A percentile compares a stretch with the other conserved stretches of the same genome.
Evolutionary conservation across 441 rosid genomes (phyloP).

Genomic region (Syzygium syzygioides): DNA sequence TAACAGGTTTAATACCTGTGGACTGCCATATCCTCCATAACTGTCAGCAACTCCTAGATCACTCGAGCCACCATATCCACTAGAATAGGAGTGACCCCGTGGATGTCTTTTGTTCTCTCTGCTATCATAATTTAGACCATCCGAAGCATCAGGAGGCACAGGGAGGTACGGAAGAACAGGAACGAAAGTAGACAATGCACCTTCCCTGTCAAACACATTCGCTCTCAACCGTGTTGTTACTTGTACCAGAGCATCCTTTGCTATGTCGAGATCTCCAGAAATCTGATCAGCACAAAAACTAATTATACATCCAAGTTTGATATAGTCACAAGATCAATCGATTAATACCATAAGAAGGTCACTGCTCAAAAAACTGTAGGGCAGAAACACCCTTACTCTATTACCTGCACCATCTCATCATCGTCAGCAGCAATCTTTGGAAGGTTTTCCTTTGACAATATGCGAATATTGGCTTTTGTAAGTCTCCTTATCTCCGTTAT

Average conservation of each 20-base stretch:
- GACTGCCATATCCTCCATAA: slow-evolving; percentile 71
- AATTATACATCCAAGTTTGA: not conserved
- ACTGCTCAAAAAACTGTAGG: not conserved
- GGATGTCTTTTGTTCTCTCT: slow-evolving; percentile 74
- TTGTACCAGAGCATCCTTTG: slow-evolving; percentile 91
- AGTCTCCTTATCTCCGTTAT: slow-evolving; percentile 83
- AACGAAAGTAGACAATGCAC: slow-evolving; percentile 58
- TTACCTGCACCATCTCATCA: slow-evolving; percentile 98
- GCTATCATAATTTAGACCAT: slow-evolving; percentile 39
- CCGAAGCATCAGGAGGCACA: slow-evolving; percentile 52
- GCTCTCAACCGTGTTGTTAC: slow-evolving; percentile 77
- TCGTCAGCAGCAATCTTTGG: slow-evolving; percentile 88
- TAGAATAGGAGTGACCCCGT: slow-evolving; percentile 56
- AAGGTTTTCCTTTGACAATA: slow-evolving; percentile 79
- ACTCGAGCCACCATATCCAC: slow-evolving; percentile 68
- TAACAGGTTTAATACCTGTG: slow-evolving; percentile 41
- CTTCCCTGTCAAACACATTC: slow-evolving; percentile 83
- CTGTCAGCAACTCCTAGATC: slow-evolving; percentile 45
- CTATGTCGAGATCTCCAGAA: slow-evolving; percentile 88
- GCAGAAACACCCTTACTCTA: not conserved
- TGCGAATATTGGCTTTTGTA: slow-evolving; percentile 88
- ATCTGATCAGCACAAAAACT: slow-evolving; percentile 41
- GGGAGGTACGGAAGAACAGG: slow-evolving; percentile 90
- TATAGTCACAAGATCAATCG: not conserved
- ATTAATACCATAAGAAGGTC: not conserved